Percentiles rank a stretch among this genome's conserved stretches.
phyloP scores from a whole-genome alignment of 1,139 yeast genomes.

The Zygosaccharomyces sapae region DNA sequence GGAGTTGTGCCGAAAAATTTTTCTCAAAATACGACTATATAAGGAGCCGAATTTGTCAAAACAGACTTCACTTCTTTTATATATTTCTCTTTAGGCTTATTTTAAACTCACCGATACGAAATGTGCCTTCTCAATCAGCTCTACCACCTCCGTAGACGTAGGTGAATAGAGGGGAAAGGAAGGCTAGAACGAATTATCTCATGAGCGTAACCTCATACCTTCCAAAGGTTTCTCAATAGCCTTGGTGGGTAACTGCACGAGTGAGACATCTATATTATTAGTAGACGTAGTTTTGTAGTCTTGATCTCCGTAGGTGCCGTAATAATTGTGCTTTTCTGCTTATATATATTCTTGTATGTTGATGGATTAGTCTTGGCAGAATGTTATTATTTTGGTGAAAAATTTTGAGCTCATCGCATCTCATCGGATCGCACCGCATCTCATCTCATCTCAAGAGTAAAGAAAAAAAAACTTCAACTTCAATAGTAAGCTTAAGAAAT shows the following conservation, averaged over 20 bases:
- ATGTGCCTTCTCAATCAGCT: constrained; percentile 36
- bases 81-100: too few species aligned
- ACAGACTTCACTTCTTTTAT: too few species aligned
- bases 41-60: too few species aligned
- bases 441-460: constrained; percentile 6
- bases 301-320: background rate
- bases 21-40: background rate
- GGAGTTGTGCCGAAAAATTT: background rate
- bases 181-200: constrained; percentile 31
- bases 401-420: constrained; percentile 21
- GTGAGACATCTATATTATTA: constrained; percentile 21
- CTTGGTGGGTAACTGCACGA: constrained; percentile 37
- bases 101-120: constrained; percentile 33
- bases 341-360: too few species aligned
- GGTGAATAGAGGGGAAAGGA: constrained; percentile 39
- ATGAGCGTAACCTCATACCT: constrained; percentile 39
- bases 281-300: background rate
- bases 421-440: constrained; percentile 16
- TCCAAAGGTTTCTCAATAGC: constrained; percentile 24
- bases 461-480: background rate
- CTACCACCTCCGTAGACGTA: constrained; percentile 34
- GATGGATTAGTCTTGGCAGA: background rate
- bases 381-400: constrained; percentile 14
- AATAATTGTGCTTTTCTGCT: background rate
- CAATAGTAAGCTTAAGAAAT: background rate